These are phyloP conservation scores for Odontarrhena argentea DNA, from an alignment of 345 rosid genomes.

Conservation along the genomic window DNA sequence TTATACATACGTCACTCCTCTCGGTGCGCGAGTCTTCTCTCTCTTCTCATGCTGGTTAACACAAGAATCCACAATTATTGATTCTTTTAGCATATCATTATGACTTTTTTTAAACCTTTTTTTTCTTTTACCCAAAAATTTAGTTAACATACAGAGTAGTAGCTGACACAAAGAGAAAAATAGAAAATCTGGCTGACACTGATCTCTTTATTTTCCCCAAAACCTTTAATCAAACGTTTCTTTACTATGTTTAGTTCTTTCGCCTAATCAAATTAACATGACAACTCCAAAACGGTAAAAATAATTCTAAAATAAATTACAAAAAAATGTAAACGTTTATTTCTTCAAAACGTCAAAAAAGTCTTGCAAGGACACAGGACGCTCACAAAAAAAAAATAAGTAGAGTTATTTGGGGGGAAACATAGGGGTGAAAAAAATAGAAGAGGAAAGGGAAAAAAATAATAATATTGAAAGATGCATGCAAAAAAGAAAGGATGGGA, in stretches of 20 bases:
- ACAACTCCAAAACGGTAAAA: background rate
- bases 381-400: background rate
- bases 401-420: constrained; percentile 27
- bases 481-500: constrained; percentile 38
- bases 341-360: too few species aligned
- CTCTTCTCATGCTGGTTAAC: constrained; percentile 5
- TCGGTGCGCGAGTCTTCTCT: constrained; percentile 13
- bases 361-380: too few species aligned
- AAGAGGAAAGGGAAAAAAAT: background rate
- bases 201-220: background rate
- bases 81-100: constrained; percentile 24
- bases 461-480: constrained; percentile 33
- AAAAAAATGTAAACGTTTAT: background rate
- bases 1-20: constrained; percentile 25
- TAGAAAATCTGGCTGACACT: constrained; percentile 6
- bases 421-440: constrained; percentile 35
- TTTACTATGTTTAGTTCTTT: constrained; percentile 3
- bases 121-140: background rate
- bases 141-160: background rate
- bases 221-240: background rate
- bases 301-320: too few species aligned
- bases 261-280: constrained; percentile 13
- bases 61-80: constrained; percentile 26
- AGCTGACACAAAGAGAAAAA: too few species aligned
- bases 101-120: background rate